These are phyloP conservation scores for Botrytis hyacinthi DNA, from an alignment of 2,329 filamentous ascomycete species.

Conservation along the genomic window DNA sequence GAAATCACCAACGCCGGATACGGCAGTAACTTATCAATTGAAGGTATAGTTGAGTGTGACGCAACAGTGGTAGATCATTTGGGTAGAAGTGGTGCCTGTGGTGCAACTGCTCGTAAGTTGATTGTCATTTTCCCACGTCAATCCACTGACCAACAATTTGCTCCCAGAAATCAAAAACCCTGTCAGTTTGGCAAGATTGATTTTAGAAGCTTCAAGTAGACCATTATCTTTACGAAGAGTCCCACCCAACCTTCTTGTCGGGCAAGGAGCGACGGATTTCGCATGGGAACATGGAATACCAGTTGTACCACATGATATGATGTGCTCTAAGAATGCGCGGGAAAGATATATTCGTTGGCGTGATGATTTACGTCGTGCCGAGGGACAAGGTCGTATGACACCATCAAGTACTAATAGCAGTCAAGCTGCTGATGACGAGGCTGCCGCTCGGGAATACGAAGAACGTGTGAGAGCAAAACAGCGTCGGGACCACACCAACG, in stretches of 20 bases:
- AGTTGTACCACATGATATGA: constrained; percentile 67
- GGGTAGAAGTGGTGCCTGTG: constrained; percentile 88
- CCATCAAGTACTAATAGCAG: constrained; percentile 33
- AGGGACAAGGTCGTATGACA: constrained; percentile 45
- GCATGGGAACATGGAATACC: constrained; percentile 75
- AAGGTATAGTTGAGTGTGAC: constrained; percentile 91
- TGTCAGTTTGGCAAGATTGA: constrained; percentile 77
- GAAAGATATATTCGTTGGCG: constrained; percentile 80
- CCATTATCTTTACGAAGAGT: constrained; percentile 83
- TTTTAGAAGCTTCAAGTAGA: constrained; percentile 74
- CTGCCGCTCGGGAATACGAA: constrained; percentile 34
- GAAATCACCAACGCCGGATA: constrained; percentile 97
- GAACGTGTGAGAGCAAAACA: constrained; percentile 36
- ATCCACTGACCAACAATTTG: background rate
- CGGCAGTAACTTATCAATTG: constrained; percentile 89
- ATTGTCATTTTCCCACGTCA: background rate
- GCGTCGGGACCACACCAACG: constrained; percentile 50
- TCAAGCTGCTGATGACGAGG: constrained; percentile 29
- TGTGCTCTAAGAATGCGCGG: constrained; percentile 76
- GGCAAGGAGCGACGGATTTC: constrained; percentile 82
- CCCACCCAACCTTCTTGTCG: constrained; percentile 87
- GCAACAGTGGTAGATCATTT: constrained; percentile 89
- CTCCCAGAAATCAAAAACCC: constrained; percentile 82
- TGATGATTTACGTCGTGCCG: constrained; percentile 66
- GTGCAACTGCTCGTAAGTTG: constrained; percentile 81